Conservation (phyloP, 2,329 filamentous ascomycete species). For the Aureobasidium sp. region DNA sequence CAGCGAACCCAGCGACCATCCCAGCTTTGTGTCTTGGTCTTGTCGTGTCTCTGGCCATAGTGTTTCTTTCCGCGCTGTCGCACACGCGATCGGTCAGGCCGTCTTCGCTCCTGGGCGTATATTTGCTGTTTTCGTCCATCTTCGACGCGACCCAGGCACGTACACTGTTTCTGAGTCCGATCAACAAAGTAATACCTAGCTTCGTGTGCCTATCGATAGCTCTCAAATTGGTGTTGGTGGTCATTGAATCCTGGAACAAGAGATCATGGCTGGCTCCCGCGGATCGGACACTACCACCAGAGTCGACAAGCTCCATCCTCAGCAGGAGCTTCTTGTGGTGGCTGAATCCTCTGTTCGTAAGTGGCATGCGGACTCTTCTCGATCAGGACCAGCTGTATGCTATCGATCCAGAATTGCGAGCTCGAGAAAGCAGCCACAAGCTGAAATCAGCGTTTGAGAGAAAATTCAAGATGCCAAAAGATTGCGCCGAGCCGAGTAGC, state of each 20-base stretch:
- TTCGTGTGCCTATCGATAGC: background rate
- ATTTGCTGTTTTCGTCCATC: background rate
- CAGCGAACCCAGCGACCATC: background rate
- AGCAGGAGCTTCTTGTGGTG: background rate
- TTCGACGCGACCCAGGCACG: background rate
- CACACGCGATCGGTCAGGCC: background rate
- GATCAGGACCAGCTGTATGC: background rate
- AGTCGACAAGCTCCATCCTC: background rate
- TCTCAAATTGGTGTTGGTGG: background rate
- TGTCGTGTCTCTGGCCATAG: background rate
- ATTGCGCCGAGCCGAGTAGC: background rate
- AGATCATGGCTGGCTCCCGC: background rate
- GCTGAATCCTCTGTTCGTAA: background rate
- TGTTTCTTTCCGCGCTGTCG: background rate
- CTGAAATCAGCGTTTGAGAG: background rate
- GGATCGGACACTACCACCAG: background rate
- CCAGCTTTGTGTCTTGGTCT: background rate
- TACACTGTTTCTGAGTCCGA: background rate
- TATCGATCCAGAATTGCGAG: background rate
- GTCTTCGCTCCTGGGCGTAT: background rate
- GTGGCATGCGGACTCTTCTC: background rate
- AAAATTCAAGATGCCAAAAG: background rate
- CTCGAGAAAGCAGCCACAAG: background rate
- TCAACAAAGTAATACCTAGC: background rate
- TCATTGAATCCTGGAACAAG: background rate